Evolutionary conservation across 306 rosid genomes (phyloP).

Genomic region (Alnus rubra): DNA sequence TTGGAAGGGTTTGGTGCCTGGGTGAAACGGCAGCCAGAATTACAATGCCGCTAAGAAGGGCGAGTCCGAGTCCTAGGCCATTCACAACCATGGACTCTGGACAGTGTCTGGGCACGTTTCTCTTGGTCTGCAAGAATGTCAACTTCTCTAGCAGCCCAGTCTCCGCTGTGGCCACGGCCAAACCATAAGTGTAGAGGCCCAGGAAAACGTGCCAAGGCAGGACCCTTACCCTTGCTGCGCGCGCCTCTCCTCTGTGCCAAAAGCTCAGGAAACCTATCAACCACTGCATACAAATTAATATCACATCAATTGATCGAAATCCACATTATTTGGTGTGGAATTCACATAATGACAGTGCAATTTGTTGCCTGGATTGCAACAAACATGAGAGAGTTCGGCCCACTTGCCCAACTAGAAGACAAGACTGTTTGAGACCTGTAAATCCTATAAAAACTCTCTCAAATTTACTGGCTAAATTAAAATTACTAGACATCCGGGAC

Average conservation of each 20-base stretch:
- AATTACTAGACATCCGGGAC: no score
- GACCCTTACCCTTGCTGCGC: slow-evolving; percentile 52
- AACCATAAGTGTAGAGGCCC: slow-evolving; percentile 73
- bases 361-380: no score
- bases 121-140: slow-evolving; percentile 68
- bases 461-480: no score
- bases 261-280: slow-evolving; percentile 78
- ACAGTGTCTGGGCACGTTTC: slow-evolving; percentile 50
- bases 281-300: slow-evolving; percentile 55
- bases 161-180: slow-evolving; percentile 88
- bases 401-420: no score
- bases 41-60: slow-evolving; percentile 62
- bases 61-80: slow-evolving; percentile 64
- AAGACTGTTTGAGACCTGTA: no score
- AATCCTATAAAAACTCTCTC: no score
- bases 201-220: slow-evolving; percentile 88
- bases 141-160: slow-evolving; percentile 84
- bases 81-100: slow-evolving; percentile 72
- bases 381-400: no score
- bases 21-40: slow-evolving; percentile 77
- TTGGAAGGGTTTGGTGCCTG: slow-evolving; percentile 41
- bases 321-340: neutral
- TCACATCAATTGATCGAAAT: neutral
- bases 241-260: slow-evolving; percentile 81
- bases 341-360: no score